Evolutionary conservation across 208 protist genomes (phyloP).

Genomic region (Acanthamoeba royreba): DNA sequence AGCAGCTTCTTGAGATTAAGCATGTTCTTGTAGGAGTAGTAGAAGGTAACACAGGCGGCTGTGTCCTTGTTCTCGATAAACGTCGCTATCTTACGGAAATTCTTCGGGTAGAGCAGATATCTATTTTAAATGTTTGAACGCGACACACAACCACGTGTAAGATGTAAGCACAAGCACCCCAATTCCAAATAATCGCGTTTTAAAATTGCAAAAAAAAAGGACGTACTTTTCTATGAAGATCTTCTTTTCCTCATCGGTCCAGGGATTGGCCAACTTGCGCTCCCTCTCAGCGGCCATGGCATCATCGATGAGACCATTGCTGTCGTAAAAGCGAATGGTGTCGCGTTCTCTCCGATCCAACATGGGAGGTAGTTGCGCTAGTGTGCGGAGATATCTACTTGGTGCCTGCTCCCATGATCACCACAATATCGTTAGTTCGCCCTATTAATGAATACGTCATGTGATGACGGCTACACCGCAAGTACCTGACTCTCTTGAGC

Average conservation of each 20-base stretch:
- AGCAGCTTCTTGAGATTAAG: conserved; percentile 52
- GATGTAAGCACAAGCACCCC: too few species aligned
- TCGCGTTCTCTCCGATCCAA: background rate
- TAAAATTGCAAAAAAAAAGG: background rate
- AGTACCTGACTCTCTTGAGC: conserved; percentile 29
- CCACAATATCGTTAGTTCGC: background rate
- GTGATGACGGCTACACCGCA: background rate
- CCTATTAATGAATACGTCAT: background rate
- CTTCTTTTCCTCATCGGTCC: conserved; percentile 38
- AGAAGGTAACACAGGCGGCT: conserved; percentile 8
- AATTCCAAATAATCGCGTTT: too few species aligned
- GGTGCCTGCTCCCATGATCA: background rate
- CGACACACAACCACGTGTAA: background rate
- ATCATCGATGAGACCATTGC: conserved; percentile 45
- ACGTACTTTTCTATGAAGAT: conserved; percentile 47
- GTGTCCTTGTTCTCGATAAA: conserved; percentile 41
- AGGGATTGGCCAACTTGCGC: conserved; percentile 42
- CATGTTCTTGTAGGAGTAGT: conserved; percentile 52
- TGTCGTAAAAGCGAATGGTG: background rate
- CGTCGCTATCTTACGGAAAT: conserved; percentile 45
- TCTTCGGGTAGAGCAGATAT: conserved; percentile 48
- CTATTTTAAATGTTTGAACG: background rate
- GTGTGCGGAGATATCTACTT: conserved; percentile 16
- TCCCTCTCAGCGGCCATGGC: conserved; percentile 18
- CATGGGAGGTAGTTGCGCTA: conserved; percentile 1